Conservation (phyloP, 768 basidiomycete genomes). For the Tylopilus sp. region DNA sequence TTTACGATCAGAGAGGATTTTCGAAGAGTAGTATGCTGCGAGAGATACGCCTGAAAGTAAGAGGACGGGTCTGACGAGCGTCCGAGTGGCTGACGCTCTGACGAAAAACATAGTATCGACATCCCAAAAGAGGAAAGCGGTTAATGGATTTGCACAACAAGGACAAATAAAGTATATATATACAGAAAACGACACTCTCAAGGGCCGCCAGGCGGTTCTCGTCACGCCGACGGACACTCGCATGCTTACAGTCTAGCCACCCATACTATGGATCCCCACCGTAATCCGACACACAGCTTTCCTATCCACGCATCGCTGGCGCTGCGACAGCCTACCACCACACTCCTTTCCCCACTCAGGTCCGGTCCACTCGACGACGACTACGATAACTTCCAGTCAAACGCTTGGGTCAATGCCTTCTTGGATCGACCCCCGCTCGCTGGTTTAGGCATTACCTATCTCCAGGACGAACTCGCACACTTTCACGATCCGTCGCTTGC, state of each 20-base stretch:
- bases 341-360: slow-evolving; percentile 28
- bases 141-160: slow-evolving; percentile 21
- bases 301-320: slow-evolving; percentile 30
- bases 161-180: slow-evolving; percentile 16
- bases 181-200: background rate
- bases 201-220: background rate
- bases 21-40: slow-evolving; percentile 44
- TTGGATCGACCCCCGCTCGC: slow-evolving; percentile 17
- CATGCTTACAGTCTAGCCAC: background rate
- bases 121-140: slow-evolving; percentile 16
- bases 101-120: slow-evolving; percentile 14
- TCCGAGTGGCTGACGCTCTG: background rate
- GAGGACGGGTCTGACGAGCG: slow-evolving; percentile 16
- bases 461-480: background rate
- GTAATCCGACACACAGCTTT: slow-evolving; percentile 23
- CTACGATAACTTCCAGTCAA: slow-evolving; percentile 30
- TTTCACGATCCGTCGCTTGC: background rate
- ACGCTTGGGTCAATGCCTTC: slow-evolving; percentile 20
- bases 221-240: slow-evolving; percentile 2
- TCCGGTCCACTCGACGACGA: slow-evolving; percentile 5
- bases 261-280: slow-evolving; percentile 25
- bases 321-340: slow-evolving; percentile 23
- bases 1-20: slow-evolving; percentile 43
- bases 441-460: slow-evolving; percentile 26
- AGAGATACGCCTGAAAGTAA: slow-evolving; percentile 37